Percentiles rank a stretch among this genome's conserved stretches.
These are phyloP conservation scores for Gossypium thurberi DNA, from an alignment of 345 rosid genomes.

Conservation along the genomic window DNA sequence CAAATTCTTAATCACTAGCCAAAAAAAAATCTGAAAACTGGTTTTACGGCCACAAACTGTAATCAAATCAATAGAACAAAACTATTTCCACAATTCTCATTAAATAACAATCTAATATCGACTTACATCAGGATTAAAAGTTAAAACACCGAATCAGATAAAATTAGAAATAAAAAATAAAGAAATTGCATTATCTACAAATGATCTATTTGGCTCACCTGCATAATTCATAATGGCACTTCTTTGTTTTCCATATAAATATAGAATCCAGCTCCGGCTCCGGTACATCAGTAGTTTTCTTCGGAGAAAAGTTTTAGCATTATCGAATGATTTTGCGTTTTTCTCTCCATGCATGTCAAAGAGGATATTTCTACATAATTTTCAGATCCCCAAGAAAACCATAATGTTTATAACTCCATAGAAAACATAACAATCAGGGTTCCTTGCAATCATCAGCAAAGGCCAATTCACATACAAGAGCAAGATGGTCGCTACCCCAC, in stretches of 20 bases:
- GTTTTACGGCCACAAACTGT: too few relatives aligned
- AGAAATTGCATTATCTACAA: too few relatives aligned
- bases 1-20: too few relatives aligned
- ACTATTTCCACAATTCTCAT: too few relatives aligned
- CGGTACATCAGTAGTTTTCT: not conserved
- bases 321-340: too few relatives aligned
- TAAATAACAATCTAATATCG: too few relatives aligned
- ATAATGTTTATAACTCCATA: not conserved
- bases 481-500: conserved; percentile 98
- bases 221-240: not conserved
- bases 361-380: not conserved
- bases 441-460: conserved; percentile 29
- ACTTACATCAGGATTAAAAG: too few relatives aligned
- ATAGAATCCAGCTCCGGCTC: not conserved
- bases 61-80: too few relatives aligned
- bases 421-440: conserved; percentile 6
- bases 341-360: not conserved
- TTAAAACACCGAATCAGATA: too few relatives aligned
- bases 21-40: too few relatives aligned
- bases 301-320: not conserved
- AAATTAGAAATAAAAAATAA: too few relatives aligned
- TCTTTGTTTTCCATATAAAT: not conserved
- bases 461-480: conserved; percentile 82
- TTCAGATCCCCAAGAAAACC: not conserved
- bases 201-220: not conserved